Evolutionary conservation across 164 flowering plant species (phyloP), one percentile per base, ranked within the genome.

Genomic region (Liquidambar formosana): DNA sequence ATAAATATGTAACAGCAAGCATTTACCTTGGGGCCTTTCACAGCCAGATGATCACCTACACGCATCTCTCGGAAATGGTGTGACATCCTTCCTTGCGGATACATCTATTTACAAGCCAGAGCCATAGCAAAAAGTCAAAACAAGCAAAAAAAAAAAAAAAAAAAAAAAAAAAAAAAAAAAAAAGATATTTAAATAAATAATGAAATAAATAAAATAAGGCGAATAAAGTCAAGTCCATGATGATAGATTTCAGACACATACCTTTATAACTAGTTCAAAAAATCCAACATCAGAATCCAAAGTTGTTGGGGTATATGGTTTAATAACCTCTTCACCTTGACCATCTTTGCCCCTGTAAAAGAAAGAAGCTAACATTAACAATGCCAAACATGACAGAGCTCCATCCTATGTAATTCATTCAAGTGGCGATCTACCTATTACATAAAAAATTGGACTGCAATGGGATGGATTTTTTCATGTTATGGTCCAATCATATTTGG

Each of bases 41-140:
- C 98, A 71, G 94, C 73, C 70, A 95, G 67, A 75, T 80, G 83
- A 71, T 96, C 97, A 69, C 98, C 98, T 61, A 82, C 97, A 54
- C 82, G 83, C 99, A 96, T 90, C 83, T 96, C 99, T 10, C 99
- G 85, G 71, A 96, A 96, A 85, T 93, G 98, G 75, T 96, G 99
- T n/a, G 99, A 96, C 99, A 96, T 96, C 72, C 99, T 82, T 82
- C 99, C 99, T 90, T 91, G 99, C 19, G 98, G 95, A 77, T 95
- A 95, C 99, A 95, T 95, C 98, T 95, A 78, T 9, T 63, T 48
- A n/a, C 41, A 49, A 26, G 53, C 15, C 27, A 59, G 57, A 65
- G 48, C 2, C 53, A 63, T 49, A 67, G 15, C 28, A 57, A 58
- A 21, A 53, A 12, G 16, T 12, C 27, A 49, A 28, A 47, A 18